Evolutionary conservation across 495 filamentous ascomycete genomes (phyloP).

Genomic region (Astrothelium subdiscretum): DNA sequence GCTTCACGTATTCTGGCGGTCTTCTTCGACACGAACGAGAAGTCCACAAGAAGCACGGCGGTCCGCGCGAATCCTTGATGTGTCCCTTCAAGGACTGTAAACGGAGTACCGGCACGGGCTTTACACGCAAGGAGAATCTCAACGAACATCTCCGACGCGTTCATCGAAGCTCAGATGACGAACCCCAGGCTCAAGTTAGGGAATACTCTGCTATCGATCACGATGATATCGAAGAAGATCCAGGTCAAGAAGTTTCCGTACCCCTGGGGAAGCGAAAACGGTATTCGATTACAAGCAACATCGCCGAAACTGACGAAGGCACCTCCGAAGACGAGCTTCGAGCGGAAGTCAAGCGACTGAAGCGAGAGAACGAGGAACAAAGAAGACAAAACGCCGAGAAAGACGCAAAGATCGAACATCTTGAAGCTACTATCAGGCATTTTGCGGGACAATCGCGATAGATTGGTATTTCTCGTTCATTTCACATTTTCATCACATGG

Average conservation of each 20-base stretch:
- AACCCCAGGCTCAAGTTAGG: background rate
- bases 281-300: conserved; percentile 30
- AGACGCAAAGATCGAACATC: conserved; percentile 14
- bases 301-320: background rate
- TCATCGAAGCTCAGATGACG: conserved; percentile 25
- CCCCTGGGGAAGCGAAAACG: conserved; percentile 38
- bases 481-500: background rate
- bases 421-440: conserved; percentile 18
- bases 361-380: conserved; percentile 40
- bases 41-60: conserved; percentile 77
- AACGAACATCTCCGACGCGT: conserved; percentile 78
- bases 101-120: conserved; percentile 63
- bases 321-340: conserved; percentile 37
- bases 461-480: background rate
- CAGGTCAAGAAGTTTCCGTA: background rate
- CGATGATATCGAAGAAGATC: background rate
- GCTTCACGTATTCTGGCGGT: conserved; percentile 88
- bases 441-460: conserved; percentile 3
- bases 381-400: conserved; percentile 13
- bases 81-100: conserved; percentile 76
- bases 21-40: conserved; percentile 81
- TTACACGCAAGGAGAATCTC: conserved; percentile 77
- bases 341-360: conserved; percentile 45
- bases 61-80: conserved; percentile 63
- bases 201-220: background rate